Evolutionary conservation across 805 yeast species (phyloP).

Genomic region (Priceomyces fermenticarens): DNA sequence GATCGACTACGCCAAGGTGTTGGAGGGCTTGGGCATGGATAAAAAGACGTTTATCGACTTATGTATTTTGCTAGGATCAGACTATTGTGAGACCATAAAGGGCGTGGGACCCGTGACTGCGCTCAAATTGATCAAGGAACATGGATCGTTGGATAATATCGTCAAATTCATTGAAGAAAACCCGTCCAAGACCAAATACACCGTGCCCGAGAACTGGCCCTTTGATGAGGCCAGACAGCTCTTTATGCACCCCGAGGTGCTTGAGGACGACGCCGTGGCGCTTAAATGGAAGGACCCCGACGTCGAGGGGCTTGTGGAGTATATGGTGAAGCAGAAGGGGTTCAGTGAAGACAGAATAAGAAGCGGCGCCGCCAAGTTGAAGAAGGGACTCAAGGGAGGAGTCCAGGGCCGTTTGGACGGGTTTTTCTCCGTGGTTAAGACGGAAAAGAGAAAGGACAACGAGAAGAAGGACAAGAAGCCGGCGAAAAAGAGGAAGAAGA

Average conservation of each 20-base stretch:
- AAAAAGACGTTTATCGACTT: slow-evolving; percentile 78
- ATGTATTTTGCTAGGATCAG: slow-evolving; percentile 94
- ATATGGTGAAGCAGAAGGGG: slow-evolving; percentile 82
- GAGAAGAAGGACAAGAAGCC: slow-evolving; percentile 29
- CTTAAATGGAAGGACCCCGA: slow-evolving; percentile 91
- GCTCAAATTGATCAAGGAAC: slow-evolving; percentile 79
- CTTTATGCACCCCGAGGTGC: slow-evolving; percentile 79
- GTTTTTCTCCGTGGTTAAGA: slow-evolving; percentile 68
- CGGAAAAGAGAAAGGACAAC: slow-evolving; percentile 32
- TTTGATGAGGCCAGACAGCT: slow-evolving; percentile 81
- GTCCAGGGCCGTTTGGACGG: slow-evolving; percentile 93
- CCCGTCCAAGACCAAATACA: slow-evolving; percentile 60
- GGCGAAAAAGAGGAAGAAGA: slow-evolving; percentile 24
- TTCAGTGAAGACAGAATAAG: slow-evolving; percentile 90
- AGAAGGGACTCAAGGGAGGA: slow-evolving; percentile 79
- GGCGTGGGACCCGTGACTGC: slow-evolving; percentile 98
- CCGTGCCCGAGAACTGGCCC: slow-evolving; percentile 94
- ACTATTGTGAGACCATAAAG: slow-evolving; percentile 90
- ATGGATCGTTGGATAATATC: slow-evolving; percentile 75
- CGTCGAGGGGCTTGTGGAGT: slow-evolving; percentile 76
- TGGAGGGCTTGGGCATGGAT: slow-evolving; percentile 76
- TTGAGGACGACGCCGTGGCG: slow-evolving; percentile 55
- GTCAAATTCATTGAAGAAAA: slow-evolving; percentile 59
- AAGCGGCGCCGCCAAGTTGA: slow-evolving; percentile 80
- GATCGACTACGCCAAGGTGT: slow-evolving; percentile 60